Base-by-base conservation (phyloP, 208 protist species). In the Leishmania tarentolae region DNA sequence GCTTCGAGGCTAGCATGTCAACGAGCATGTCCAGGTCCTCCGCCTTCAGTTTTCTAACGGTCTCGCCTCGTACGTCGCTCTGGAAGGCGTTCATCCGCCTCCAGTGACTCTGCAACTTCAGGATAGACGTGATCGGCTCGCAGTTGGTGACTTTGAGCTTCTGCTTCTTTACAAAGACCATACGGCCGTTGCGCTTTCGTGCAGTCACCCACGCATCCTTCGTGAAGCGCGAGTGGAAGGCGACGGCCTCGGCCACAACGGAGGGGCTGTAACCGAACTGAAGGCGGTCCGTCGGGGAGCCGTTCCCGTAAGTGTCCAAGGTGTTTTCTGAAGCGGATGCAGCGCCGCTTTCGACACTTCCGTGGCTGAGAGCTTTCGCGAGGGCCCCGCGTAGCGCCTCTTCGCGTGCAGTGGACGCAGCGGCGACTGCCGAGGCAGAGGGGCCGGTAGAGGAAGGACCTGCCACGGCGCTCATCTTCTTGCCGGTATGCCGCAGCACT, bases 211-310 rank as follows among this genome's bases (percentile, higher is more conserved):
- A 97, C 37, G 71, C 80, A 3, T 65, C 71, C 19, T 87, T 75
- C 52, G 88, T 52, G 79, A 91, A 90, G 47, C 78, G 81, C 11
- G 77, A 28, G 78, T 97, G 94, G 86, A 92, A 97, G 35, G 88
- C 92, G 9, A 95, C 84, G 7, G 94, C 94, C 88, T 97, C 94
- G 35, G 90, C 94, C 5, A 85, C 68, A 47, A 90, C 83, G 11
- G 92, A 71, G 19, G 94, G 94, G 17, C 90, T 83, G 82, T 97
- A 97, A 73, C 94, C 94, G 68, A 97, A 97, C 85, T 97, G 94
- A 53, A 97, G 85, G 11, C 94, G 87, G 79, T 97, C 94, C 46
- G 94, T 95, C 13, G 94, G 88, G 17, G 78, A 80, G 42, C 92
- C 92, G 65, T 89, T 95, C 40, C 94, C 94, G 87, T 97, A 97